Conservation (phyloP, 2,329 filamentous ascomycete species). For the Ceratocystis colombiana region DNA sequence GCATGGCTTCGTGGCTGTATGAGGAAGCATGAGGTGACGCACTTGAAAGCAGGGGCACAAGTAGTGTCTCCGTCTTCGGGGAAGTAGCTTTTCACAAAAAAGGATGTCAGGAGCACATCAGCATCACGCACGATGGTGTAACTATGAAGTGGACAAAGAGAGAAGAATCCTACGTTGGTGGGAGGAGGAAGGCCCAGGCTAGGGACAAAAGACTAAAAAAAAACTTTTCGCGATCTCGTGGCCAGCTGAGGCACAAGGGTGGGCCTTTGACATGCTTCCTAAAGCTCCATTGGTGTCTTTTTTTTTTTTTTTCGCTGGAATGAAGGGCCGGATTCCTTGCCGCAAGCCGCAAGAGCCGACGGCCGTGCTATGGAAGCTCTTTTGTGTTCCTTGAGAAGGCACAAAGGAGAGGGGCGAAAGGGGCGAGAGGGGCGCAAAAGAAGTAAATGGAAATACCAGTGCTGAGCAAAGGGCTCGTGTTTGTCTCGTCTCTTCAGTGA, state of each 20-base stretch:
- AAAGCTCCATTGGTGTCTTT: background rate
- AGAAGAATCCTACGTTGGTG: background rate
- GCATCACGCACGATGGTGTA: background rate
- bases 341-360: background rate
- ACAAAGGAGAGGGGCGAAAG: too few relatives aligned
- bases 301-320: too few relatives aligned
- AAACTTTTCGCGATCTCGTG: conserved; percentile 8
- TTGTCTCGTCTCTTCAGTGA: background rate
- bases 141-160: background rate
- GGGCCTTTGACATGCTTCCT: conserved; percentile 1
- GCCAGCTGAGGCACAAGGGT: conserved; percentile 1
- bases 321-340: background rate
- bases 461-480: background rate
- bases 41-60: too few relatives aligned
- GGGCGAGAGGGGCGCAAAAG: too few relatives aligned
- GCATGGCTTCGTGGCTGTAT: too few relatives aligned
- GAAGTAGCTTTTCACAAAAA: too few relatives aligned
- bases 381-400: background rate
- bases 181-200: background rate
- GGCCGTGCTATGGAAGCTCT: background rate
- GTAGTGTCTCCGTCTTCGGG: too few relatives aligned
- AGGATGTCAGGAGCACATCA: too few relatives aligned
- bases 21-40: too few relatives aligned
- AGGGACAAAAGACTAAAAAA: background rate
- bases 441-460: background rate